Percentiles rank a stretch among this genome's conserved stretches.
Evolutionary conservation across 257 asterid genomes (phyloP).

Genomic region (Salvia splendens): DNA sequence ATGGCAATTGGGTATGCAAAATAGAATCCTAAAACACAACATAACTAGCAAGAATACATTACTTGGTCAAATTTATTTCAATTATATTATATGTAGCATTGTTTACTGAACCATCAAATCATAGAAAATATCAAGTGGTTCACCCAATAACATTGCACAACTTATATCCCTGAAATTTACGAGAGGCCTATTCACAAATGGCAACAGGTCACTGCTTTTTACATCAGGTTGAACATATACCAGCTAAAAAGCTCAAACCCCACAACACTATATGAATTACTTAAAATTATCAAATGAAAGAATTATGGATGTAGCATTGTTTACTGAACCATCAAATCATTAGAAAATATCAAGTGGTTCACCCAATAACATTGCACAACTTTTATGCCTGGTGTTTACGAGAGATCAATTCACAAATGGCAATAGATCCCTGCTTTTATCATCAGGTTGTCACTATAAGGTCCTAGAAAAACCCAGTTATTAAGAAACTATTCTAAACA

Average conservation of each 20-base stretch:
- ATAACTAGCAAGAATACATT: too few relatives aligned
- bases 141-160: too few relatives aligned
- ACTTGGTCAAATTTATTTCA: too few relatives aligned
- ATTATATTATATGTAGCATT: too few relatives aligned
- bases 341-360: conserved; percentile 23
- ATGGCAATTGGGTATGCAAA: too few relatives aligned
- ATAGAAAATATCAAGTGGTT: too few relatives aligned
- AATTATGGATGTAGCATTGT: conserved; percentile 39
- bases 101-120: too few relatives aligned
- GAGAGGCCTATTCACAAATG: too few relatives aligned
- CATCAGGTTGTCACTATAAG: conserved; percentile 38
- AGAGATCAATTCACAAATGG: conserved; percentile 54
- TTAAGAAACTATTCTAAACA: neutral
- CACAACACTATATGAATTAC: too few relatives aligned
- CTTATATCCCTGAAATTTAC: too few relatives aligned
- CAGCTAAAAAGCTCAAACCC: neutral
- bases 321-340: conserved; percentile 62
- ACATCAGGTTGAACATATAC: too few relatives aligned
- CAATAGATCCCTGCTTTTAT: conserved; percentile 65
- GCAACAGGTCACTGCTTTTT: too few relatives aligned
- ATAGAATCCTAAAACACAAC: neutral
- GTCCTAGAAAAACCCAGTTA: neutral
- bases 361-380: conserved; percentile 30
- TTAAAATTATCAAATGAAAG: neutral
- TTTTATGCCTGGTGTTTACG: conserved; percentile 62